Conservation (phyloP, 192 early-diverging fungal genomes). For the Gryganskiella cystojenkinii region DNA sequence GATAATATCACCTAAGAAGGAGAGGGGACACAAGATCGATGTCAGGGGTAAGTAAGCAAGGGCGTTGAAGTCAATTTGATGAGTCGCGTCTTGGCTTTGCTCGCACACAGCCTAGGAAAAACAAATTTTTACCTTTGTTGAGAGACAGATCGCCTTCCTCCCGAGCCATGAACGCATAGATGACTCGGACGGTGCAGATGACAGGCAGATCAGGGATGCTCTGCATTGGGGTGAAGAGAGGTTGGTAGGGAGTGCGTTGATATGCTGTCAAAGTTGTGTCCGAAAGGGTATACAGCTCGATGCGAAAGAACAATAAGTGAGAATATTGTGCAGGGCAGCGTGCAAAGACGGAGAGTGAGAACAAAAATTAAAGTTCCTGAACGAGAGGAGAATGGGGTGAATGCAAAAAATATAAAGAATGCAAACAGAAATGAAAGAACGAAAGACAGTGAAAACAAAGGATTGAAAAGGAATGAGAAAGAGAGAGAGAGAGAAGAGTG, state of each 20-base stretch:
- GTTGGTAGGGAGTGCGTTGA: background rate
- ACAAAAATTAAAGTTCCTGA: background rate
- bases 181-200: slow-evolving; percentile 33
- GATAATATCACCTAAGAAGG: slow-evolving; percentile 39
- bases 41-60: background rate
- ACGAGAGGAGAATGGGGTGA: background rate
- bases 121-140: slow-evolving; percentile 46
- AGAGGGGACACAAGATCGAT: background rate
- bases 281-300: no score
- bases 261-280: no score
- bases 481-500: background rate
- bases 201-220: slow-evolving; percentile 20
- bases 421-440: background rate
- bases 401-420: background rate
- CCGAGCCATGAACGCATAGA: slow-evolving; percentile 37
- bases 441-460: background rate
- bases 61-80: background rate
- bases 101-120: background rate
- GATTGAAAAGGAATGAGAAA: background rate
- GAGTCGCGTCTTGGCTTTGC: background rate
- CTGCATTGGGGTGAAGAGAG: background rate
- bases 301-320: no score
- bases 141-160: slow-evolving; percentile 39
- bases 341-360: background rate
- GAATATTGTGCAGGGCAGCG: no score